phyloP scores from a whole-genome alignment of 2,329 filamentous ascomycete genomes.

The Paecilomyces dactylethromorphus region DNA sequence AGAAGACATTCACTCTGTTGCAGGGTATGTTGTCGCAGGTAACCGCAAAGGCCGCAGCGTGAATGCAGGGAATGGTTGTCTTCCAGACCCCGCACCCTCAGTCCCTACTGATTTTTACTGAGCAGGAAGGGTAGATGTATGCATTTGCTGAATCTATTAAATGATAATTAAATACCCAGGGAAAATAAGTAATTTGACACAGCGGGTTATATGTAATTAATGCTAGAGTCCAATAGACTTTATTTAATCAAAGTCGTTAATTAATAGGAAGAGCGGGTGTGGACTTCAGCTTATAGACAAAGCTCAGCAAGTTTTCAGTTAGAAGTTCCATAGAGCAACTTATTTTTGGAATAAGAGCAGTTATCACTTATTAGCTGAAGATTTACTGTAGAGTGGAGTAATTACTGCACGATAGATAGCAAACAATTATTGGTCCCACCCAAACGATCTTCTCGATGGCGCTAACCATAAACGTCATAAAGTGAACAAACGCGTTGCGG shows the following conservation, averaged over 20 bases:
- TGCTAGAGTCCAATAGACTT: not conserved
- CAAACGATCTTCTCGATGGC: not conserved
- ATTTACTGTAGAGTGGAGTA: too few relatives aligned
- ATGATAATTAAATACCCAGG: not conserved
- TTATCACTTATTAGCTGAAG: not conserved
- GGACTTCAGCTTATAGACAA: too few relatives aligned
- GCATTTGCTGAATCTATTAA: not conserved
- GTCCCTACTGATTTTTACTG: not conserved
- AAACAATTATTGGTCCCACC: not conserved
- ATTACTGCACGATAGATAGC: too few relatives aligned
- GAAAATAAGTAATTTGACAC: not conserved
- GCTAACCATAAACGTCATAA: not conserved
- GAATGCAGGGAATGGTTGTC: not conserved
- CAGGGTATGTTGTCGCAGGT: not conserved
- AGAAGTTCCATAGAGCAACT: too few relatives aligned
- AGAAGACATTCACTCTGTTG: not conserved
- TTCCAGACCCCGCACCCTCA: not conserved
- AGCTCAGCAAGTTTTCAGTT: too few relatives aligned
- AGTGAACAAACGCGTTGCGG: not conserved
- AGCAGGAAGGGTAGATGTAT: not conserved
- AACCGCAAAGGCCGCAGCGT: not conserved
- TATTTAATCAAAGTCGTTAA: not conserved
- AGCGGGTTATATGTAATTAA: too few relatives aligned
- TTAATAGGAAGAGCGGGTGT: not conserved
- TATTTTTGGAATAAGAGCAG: not conserved